Evolutionary conservation across 768 basidiomycete genomes (phyloP).

Genomic region (Dacryopinax primogenitus): DNA sequence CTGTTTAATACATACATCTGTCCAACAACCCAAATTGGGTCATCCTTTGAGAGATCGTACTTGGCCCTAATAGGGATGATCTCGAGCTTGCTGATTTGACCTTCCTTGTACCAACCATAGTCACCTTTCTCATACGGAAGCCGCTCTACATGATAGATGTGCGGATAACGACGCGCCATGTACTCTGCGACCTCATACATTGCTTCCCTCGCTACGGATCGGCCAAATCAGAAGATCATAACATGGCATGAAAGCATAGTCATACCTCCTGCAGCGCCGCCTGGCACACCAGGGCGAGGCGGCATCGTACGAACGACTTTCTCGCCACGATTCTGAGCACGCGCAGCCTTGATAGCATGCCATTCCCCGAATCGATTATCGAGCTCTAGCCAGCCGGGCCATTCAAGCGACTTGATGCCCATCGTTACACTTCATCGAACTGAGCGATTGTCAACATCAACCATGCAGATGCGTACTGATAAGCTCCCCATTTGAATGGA

Average conservation of each 20-base stretch:
- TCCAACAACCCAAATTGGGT: constrained; percentile 49
- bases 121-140: constrained; percentile 19
- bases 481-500: constrained; percentile 20
- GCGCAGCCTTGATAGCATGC: constrained; percentile 38
- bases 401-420: constrained; percentile 53
- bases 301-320: constrained; percentile 38
- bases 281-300: constrained; percentile 30
- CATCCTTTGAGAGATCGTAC: constrained; percentile 40
- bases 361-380: constrained; percentile 45
- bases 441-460: neutral
- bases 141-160: constrained; percentile 41
- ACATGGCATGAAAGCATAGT: neutral
- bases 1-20: constrained; percentile 37
- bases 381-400: constrained; percentile 56
- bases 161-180: constrained; percentile 48
- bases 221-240: neutral
- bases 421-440: constrained; percentile 42
- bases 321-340: constrained; percentile 40
- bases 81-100: constrained; percentile 40
- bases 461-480: neutral
- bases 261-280: constrained; percentile 22
- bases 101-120: constrained; percentile 32
- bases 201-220: constrained; percentile 46
- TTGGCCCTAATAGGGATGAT: constrained; percentile 38
- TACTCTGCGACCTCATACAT: constrained; percentile 58